Evolutionary conservation across 768 basidiomycete genomes (phyloP).

Genomic region (Collybiopsis luxurians): DNA sequence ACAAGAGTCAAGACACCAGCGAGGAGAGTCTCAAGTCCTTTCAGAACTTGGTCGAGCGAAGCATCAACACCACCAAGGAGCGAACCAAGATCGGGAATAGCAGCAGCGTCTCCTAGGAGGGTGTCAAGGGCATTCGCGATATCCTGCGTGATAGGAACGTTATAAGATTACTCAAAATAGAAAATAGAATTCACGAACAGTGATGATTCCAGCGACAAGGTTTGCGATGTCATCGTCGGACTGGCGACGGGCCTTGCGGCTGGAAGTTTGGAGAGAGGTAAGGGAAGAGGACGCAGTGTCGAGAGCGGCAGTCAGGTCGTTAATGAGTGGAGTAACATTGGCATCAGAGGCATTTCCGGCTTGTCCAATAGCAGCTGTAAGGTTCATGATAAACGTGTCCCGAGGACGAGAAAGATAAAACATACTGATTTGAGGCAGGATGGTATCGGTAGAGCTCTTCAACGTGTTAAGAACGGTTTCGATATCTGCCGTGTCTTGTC

Average conservation of each 20-base stretch:
- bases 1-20: slow-evolving; percentile 27
- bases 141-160: slow-evolving; percentile 9
- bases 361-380: slow-evolving; percentile 9
- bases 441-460: not conserved
- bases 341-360: slow-evolving; percentile 16
- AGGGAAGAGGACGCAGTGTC: slow-evolving; percentile 20
- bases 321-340: slow-evolving; percentile 20
- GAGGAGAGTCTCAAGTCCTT: slow-evolving; percentile 23
- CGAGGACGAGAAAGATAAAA: not conserved
- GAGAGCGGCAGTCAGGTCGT: slow-evolving; percentile 18
- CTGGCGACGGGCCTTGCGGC: slow-evolving; percentile 17
- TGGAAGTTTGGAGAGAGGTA: slow-evolving; percentile 10
- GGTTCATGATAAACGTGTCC: not conserved
- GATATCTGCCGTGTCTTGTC: slow-evolving; percentile 3
- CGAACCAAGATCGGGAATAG: slow-evolving; percentile 20
- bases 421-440: slow-evolving; percentile 2
- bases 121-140: slow-evolving; percentile 19
- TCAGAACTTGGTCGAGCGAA: slow-evolving; percentile 20
- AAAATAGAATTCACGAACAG: slow-evolving; percentile 13
- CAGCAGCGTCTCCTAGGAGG: slow-evolving; percentile 15
- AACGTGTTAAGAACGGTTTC: not conserved
- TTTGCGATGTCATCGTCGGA: slow-evolving; percentile 22
- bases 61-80: slow-evolving; percentile 22
- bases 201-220: slow-evolving; percentile 22
- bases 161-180: not conserved